A percentile compares a stretch with the other conserved stretches of the same genome.
phyloP scores from a whole-genome alignment of 2,329 filamentous ascomycete genomes.

The Alternaria sp. region DNA sequence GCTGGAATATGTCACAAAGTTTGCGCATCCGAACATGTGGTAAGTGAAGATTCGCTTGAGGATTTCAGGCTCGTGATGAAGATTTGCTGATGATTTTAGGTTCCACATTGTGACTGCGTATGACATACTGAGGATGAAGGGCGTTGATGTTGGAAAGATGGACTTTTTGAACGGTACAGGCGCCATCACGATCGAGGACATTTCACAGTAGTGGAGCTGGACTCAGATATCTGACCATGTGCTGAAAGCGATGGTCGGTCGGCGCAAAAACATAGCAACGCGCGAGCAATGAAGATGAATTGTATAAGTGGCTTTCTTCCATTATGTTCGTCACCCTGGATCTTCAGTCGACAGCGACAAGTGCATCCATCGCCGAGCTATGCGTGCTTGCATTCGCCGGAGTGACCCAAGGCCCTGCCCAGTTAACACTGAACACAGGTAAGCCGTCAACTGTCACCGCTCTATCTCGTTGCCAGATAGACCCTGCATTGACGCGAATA shows the following conservation, averaged over 20 bases:
- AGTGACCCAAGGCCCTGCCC: slow-evolving; percentile 65
- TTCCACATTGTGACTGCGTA: slow-evolving; percentile 69
- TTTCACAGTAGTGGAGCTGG: background rate
- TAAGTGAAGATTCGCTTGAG: slow-evolving; percentile 1
- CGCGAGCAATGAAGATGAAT: background rate
- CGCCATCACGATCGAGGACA: background rate
- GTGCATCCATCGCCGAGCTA: slow-evolving; percentile 68
- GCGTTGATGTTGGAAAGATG: slow-evolving; percentile 66
- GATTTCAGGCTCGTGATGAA: background rate
- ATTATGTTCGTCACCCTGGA: background rate
- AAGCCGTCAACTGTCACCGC: slow-evolving; percentile 46
- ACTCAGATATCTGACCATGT: background rate
- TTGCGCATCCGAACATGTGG: slow-evolving; percentile 65
- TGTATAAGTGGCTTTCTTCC: background rate
- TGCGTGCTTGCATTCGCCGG: slow-evolving; percentile 66
- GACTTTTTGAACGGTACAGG: slow-evolving; percentile 57
- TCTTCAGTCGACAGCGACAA: slow-evolving; percentile 57
- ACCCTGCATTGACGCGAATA: slow-evolving; percentile 67
- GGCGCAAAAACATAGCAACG: accelerated
- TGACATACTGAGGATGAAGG: slow-evolving; percentile 65
- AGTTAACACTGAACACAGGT: slow-evolving; percentile 63
- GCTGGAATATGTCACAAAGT: slow-evolving; percentile 56
- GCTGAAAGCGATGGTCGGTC: background rate
- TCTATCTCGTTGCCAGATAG: slow-evolving; percentile 68
- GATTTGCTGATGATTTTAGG: slow-evolving; percentile 18